Evolutionary conservation across 2,329 filamentous ascomycete species (phyloP).

Genomic region (Penicillium sp.): DNA sequence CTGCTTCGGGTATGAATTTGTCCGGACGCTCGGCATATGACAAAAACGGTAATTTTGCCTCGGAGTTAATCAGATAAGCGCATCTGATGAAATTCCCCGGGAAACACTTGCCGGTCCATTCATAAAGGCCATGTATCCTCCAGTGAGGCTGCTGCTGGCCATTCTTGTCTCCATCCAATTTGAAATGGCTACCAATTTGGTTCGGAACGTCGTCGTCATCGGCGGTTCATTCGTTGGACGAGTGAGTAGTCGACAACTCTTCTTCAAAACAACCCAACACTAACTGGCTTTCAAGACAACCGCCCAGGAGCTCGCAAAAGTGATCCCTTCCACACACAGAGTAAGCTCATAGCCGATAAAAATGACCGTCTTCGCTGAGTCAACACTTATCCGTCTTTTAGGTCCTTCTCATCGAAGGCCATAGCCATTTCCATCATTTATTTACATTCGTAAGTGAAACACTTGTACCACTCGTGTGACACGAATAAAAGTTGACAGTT

Average conservation of each 20-base stretch:
- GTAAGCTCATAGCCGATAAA: constrained; percentile 14
- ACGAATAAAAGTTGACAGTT: no score
- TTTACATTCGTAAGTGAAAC: constrained; percentile 33
- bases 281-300: constrained; percentile 20
- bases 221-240: constrained; percentile 39
- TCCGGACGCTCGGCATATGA: constrained; percentile 13
- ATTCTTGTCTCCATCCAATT: background rate
- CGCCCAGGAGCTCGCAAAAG: constrained; percentile 35
- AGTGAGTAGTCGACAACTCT: constrained; percentile 15
- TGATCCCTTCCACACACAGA: constrained; percentile 35
- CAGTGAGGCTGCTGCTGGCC: background rate
- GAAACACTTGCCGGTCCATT: background rate
- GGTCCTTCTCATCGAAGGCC: constrained; percentile 34
- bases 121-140: background rate
- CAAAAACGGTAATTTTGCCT: constrained; percentile 5
- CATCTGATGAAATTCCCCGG: background rate
- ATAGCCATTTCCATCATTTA: constrained; percentile 38
- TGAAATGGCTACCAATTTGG: constrained; percentile 25
- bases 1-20: constrained; percentile 11
- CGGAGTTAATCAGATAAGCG: constrained; percentile 24
- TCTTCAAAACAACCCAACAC: constrained; percentile 4
- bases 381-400: constrained; percentile 6
- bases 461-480: no score
- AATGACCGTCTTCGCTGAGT: background rate
- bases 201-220: constrained; percentile 37